These are phyloP conservation scores for Cyclotella kingstonii DNA, from an alignment of 108 stramenopile genomes.

Conservation along the genomic window DNA sequence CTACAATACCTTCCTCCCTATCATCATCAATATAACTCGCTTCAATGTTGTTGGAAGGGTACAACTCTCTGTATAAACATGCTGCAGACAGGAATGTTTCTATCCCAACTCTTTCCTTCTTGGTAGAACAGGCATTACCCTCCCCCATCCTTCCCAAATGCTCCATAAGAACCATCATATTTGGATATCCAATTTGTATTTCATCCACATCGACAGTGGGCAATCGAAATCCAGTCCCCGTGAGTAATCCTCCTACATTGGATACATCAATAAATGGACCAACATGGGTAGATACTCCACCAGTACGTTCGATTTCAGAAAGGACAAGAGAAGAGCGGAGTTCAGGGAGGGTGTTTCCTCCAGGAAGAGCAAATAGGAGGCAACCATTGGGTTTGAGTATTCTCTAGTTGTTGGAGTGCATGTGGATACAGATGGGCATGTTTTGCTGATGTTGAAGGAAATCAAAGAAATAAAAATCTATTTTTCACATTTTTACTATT, in stretches of 20 bases:
- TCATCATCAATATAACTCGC: constrained; percentile 41
- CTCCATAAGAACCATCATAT: constrained; percentile 89
- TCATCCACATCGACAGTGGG: constrained; percentile 97
- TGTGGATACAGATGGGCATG: background rate
- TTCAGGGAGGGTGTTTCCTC: constrained; percentile 92
- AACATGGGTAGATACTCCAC: constrained; percentile 89
- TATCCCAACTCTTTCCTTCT: constrained; percentile 48
- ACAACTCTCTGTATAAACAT: constrained; percentile 89
- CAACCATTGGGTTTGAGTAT: constrained; percentile 96
- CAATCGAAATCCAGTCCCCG: constrained; percentile 85
- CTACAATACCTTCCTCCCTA: constrained; percentile 38
- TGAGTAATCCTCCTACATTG: constrained; percentile 86
- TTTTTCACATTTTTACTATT: background rate
- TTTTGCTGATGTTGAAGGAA: background rate
- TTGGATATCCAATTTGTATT: constrained; percentile 80
- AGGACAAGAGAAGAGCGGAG: constrained; percentile 80
- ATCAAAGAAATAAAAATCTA: background rate
- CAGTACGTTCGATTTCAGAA: constrained; percentile 90
- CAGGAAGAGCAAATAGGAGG: constrained; percentile 93
- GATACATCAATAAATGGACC: constrained; percentile 93
- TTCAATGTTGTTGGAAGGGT: constrained; percentile 50
- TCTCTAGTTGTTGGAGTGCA: constrained; percentile 18
- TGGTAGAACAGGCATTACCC: constrained; percentile 72
- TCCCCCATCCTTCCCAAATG: constrained; percentile 98
- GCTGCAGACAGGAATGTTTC: constrained; percentile 92